Evolutionary conservation across 73 alveolate species (phyloP).

Genomic region (Paramecium biaurelia): DNA sequence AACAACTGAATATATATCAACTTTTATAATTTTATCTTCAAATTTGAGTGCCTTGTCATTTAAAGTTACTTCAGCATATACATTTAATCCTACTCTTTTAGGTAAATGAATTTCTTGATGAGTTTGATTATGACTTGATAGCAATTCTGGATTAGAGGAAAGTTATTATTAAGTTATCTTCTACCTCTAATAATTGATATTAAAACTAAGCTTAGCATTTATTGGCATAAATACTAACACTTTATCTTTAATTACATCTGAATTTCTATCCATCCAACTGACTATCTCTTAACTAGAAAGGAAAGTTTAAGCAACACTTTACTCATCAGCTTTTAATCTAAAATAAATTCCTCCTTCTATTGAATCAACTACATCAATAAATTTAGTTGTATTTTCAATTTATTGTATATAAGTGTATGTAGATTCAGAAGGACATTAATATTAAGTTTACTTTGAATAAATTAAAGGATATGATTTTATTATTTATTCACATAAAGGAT

Average conservation of each 20-base stretch:
- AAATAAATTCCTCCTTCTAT: slow-evolving; percentile 6
- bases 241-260: background rate
- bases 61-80: background rate
- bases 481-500: slow-evolving; percentile 22
- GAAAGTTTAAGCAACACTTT: background rate
- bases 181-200: background rate
- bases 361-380: slow-evolving; percentile 11
- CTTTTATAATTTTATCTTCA: background rate
- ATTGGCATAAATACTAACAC: slow-evolving; percentile 24
- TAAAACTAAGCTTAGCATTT: background rate
- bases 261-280: slow-evolving; percentile 9
- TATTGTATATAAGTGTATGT: background rate
- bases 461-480: slow-evolving; percentile 5
- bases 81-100: background rate
- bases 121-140: slow-evolving; percentile 11
- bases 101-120: slow-evolving; percentile 15
- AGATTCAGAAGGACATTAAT: slow-evolving; percentile 3
- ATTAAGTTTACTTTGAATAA: background rate
- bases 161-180: background rate
- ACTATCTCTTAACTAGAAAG: background rate
- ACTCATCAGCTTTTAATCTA: background rate
- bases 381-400: background rate
- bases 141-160: background rate
- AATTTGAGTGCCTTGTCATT: slow-evolving; percentile 28
- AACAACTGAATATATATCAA: background rate